Evolutionary conservation across 1,139 yeast genomes (phyloP).

Genomic region (Geotrichum cucujoidarum): DNA sequence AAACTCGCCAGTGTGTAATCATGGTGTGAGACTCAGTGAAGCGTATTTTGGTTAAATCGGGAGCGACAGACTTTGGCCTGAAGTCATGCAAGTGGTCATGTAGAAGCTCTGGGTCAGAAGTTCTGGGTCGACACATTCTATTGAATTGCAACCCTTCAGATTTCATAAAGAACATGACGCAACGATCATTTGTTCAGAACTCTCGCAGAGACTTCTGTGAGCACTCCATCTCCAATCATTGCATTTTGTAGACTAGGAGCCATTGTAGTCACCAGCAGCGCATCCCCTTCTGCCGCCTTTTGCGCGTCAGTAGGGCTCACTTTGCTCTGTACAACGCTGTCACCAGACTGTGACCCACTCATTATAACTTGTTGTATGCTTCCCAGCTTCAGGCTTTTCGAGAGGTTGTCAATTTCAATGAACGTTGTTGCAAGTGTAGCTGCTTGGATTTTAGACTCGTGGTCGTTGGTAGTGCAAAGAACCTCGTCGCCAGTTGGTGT

Average conservation of each 20-base stretch:
- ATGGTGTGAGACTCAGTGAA: too few relatives aligned
- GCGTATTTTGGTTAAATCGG: too few relatives aligned
- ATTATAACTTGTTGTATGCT: constrained; percentile 28
- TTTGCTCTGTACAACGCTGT: constrained; percentile 24
- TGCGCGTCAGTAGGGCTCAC: constrained; percentile 3
- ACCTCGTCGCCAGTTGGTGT: constrained; percentile 27
- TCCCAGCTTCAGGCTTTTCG: constrained; percentile 32
- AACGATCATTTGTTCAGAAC: constrained; percentile 5
- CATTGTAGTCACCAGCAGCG: constrained; percentile 22
- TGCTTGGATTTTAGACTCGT: constrained; percentile 18
- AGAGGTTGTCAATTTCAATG: constrained; percentile 28
- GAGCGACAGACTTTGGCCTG: too few relatives aligned
- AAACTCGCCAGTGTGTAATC: too few relatives aligned
- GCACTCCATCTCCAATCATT: constrained; percentile 23
- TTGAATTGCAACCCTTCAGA: too few relatives aligned
- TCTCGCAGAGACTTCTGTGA: constrained; percentile 20
- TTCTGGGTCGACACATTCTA: too few relatives aligned
- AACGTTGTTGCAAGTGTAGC: constrained; percentile 25
- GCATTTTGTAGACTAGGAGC: constrained; percentile 22
- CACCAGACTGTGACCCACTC: constrained; percentile 14
- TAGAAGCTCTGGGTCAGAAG: too few relatives aligned
- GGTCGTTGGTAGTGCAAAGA: constrained; percentile 20
- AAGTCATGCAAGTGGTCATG: too few relatives aligned
- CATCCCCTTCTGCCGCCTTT: constrained; percentile 18
- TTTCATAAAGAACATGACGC: too few relatives aligned